Percentiles rank a stretch among this genome's conserved stretches.
Evolutionary conservation across 805 yeast genomes (phyloP).

Genomic region (Vanderwaltozyma yarrowii): DNA sequence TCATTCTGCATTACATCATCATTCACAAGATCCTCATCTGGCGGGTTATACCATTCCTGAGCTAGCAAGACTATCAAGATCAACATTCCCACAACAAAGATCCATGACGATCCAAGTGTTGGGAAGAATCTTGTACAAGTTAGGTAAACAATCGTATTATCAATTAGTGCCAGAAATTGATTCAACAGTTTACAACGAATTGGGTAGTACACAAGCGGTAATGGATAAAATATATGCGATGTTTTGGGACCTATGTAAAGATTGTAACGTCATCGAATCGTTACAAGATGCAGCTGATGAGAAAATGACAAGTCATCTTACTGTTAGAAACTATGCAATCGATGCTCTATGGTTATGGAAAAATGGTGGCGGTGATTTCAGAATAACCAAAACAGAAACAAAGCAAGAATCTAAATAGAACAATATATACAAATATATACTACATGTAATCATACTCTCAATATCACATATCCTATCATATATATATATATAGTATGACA

Average conservation of each 20-base stretch:
- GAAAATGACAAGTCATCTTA: conserved; percentile 47
- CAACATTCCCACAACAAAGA: conserved; percentile 75
- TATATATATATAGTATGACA: too few relatives aligned
- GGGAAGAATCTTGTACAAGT: conserved; percentile 77
- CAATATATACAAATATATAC: too few relatives aligned
- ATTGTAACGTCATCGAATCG: conserved; percentile 52
- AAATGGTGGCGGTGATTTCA: conserved; percentile 34
- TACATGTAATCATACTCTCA: too few relatives aligned
- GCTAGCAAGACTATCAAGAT: conserved; percentile 66
- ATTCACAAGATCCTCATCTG: conserved; percentile 73
- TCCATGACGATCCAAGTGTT: conserved; percentile 76
- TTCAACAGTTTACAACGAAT: conserved; percentile 29
- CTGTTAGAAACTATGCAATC: conserved; percentile 72
- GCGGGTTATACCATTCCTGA: conserved; percentile 91
- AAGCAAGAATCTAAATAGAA: neutral
- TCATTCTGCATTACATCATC: conserved; percentile 77
- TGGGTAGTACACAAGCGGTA: conserved; percentile 30
- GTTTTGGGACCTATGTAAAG: conserved; percentile 65
- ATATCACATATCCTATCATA: too few relatives aligned
- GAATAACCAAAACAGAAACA: neutral
- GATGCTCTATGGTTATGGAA: conserved; percentile 91
- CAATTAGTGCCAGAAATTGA: conserved; percentile 40
- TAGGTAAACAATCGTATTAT: conserved; percentile 53
- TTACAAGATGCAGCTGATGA: conserved; percentile 64
- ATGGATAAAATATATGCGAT: conserved; percentile 30